Percentiles rank a stretch among this genome's conserved stretches.
These are phyloP conservation scores for Candida cerambycidarum DNA, from an alignment of 805 yeast species.

Conservation along the genomic window DNA sequence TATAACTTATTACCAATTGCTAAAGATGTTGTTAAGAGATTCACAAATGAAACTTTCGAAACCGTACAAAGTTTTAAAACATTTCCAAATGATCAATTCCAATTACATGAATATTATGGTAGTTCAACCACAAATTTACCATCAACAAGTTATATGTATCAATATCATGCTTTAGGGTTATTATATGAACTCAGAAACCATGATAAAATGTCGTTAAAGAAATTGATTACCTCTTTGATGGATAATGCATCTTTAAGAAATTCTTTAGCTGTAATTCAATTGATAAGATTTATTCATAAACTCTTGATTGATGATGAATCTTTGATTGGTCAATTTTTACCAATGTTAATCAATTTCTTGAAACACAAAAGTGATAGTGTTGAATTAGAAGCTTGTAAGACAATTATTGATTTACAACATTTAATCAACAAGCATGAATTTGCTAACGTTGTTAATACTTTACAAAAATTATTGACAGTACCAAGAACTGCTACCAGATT, in stretches of 20 bases:
- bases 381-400: slow-evolving; percentile 87
- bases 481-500: slow-evolving; percentile 90
- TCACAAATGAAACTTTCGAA: slow-evolving; percentile 93
- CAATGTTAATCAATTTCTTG: slow-evolving; percentile 67
- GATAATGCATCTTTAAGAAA: slow-evolving; percentile 64
- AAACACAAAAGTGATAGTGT: slow-evolving; percentile 85
- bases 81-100: slow-evolving; percentile 49
- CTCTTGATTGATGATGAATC: slow-evolving; percentile 71
- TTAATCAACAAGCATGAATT: slow-evolving; percentile 63
- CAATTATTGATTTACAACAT: slow-evolving; percentile 53
- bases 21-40: slow-evolving; percentile 87
- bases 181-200: slow-evolving; percentile 84
- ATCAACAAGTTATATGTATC: slow-evolving; percentile 76
- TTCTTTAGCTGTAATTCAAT: slow-evolving; percentile 81
- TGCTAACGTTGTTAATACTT: slow-evolving; percentile 66
- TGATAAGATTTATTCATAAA: slow-evolving; percentile 78
- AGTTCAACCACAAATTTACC: slow-evolving; percentile 52
- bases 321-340: slow-evolving; percentile 57
- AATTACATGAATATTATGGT: slow-evolving; percentile 57
- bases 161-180: slow-evolving; percentile 93
- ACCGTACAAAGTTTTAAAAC: slow-evolving; percentile 67
- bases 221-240: slow-evolving; percentile 76
- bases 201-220: slow-evolving; percentile 91
- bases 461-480: slow-evolving; percentile 76
- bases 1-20: slow-evolving; percentile 89